These are phyloP conservation scores for Geoglossum glabrum DNA, from an alignment of 495 filamentous ascomycete genomes.

Conservation along the genomic window DNA sequence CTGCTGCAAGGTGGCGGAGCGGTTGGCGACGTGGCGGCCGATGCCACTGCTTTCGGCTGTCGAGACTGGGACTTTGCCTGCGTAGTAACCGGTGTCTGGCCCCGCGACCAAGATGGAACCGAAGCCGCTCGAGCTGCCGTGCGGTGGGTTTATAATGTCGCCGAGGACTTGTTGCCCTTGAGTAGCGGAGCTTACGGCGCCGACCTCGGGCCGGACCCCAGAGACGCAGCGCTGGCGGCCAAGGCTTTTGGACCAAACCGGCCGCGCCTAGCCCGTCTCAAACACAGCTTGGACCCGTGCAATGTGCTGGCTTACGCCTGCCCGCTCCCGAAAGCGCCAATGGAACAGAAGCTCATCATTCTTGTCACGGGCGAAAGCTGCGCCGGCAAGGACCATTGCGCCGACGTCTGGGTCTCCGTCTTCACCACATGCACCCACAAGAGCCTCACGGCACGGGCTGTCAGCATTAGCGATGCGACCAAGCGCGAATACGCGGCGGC, in stretches of 20 bases:
- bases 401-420: slow-evolving; percentile 28
- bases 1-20: slow-evolving; percentile 39
- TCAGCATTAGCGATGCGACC: slow-evolving; percentile 39
- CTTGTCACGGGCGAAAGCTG: slow-evolving; percentile 39
- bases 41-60: slow-evolving; percentile 40
- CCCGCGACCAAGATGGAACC: slow-evolving; percentile 32
- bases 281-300: slow-evolving; percentile 28
- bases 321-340: slow-evolving; percentile 24
- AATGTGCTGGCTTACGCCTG: slow-evolving; percentile 35
- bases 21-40: slow-evolving; percentile 23
- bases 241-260: slow-evolving; percentile 37
- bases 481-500: slow-evolving; percentile 38
- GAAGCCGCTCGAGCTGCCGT: slow-evolving; percentile 22
- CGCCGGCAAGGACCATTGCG: slow-evolving; percentile 43
- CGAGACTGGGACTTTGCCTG: slow-evolving; percentile 46
- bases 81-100: slow-evolving; percentile 43
- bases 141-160: slow-evolving; percentile 37
- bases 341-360: slow-evolving; percentile 31
- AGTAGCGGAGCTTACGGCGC: slow-evolving; percentile 36
- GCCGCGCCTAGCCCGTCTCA: slow-evolving; percentile 31
- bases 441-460: slow-evolving; percentile 22
- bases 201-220: slow-evolving; percentile 41
- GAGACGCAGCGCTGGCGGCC: slow-evolving; percentile 30
- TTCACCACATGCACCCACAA: slow-evolving; percentile 18
- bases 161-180: slow-evolving; percentile 25